Conservation (phyloP, 805 yeast species). For the Myxozyma vanderwaltii region DNA sequence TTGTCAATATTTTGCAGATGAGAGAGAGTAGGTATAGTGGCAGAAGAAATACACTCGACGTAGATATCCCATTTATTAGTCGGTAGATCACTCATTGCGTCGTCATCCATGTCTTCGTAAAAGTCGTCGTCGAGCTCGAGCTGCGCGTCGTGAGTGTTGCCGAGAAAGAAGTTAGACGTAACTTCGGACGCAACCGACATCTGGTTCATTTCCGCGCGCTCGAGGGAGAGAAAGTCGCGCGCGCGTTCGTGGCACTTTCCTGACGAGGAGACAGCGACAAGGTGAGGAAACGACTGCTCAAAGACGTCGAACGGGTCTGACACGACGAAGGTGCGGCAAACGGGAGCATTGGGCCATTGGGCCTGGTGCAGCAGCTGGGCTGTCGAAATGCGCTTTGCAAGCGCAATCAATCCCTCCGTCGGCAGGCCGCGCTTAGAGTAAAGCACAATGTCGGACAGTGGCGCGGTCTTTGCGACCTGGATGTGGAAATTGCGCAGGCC, state of each 20-base stretch:
- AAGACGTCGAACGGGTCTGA: constrained; percentile 34
- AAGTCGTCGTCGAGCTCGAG: constrained; percentile 23
- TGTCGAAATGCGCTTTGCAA: constrained; percentile 17
- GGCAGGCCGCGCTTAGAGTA: constrained; percentile 50
- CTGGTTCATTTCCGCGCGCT: constrained; percentile 76
- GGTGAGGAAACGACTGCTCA: constrained; percentile 25
- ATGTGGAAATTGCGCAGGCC: constrained; percentile 81
- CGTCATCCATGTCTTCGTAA: constrained; percentile 10
- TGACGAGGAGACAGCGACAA: constrained; percentile 33
- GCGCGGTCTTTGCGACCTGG: constrained; percentile 78
- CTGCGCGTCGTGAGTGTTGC: constrained; percentile 70
- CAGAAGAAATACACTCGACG: constrained; percentile 42
- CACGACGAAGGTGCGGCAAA: constrained; percentile 32
- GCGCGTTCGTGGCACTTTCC: constrained; percentile 26
- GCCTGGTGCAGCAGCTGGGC: constrained; percentile 33
- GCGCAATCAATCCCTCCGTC: constrained; percentile 26
- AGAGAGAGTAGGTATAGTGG: constrained; percentile 22
- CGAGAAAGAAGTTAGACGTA: constrained; percentile 66
- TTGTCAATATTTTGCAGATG: constrained; percentile 25
- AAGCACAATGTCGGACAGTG: constrained; percentile 73
- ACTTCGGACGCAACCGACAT: constrained; percentile 80
- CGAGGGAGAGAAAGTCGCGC: constrained; percentile 66
- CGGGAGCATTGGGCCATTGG: constrained; percentile 18
- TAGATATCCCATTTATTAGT: constrained; percentile 41
- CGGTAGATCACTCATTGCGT: background rate